Conservation (phyloP, 495 filamentous ascomycete species). For the Penicillium cataractarum region DNA sequence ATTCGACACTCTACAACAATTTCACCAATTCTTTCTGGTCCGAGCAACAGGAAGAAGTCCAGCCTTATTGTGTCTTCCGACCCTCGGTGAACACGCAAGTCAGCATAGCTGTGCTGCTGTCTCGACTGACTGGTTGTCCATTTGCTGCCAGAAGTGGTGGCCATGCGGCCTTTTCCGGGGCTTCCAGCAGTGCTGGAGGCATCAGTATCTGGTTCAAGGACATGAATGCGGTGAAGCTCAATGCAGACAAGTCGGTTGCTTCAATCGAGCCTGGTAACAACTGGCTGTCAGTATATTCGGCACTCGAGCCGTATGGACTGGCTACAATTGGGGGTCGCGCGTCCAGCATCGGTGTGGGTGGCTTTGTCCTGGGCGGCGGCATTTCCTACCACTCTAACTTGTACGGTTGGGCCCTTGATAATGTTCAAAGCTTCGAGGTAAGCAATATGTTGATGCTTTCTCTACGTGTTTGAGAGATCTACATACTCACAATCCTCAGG, state of each 20-base stretch:
- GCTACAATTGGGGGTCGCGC: conserved; percentile 60
- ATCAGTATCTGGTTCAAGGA: conserved; percentile 53
- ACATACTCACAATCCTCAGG: conserved; percentile 14
- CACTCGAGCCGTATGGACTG: conserved; percentile 51
- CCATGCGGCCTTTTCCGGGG: conserved; percentile 36
- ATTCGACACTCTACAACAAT: conserved; percentile 19
- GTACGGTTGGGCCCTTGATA: conserved; percentile 57
- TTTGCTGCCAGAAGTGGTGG: conserved; percentile 54
- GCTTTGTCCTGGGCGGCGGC: conserved; percentile 46
- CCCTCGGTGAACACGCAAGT: conserved; percentile 28
- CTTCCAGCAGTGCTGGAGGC: conserved; percentile 35
- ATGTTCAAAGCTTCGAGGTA: conserved; percentile 48
- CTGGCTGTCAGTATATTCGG: conserved; percentile 51
- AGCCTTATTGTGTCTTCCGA: conserved; percentile 32
- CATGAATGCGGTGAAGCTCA: conserved; percentile 44
- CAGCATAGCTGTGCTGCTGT: conserved; percentile 24
- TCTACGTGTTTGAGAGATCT: not conserved
- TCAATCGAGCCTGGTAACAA: conserved; percentile 33
- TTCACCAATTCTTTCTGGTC: conserved; percentile 51
- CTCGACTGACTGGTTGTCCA: conserved; percentile 23
- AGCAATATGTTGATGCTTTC: not conserved
- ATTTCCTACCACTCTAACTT: conserved; percentile 44
- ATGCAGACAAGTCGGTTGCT: conserved; percentile 37
- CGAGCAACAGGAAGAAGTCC: conserved; percentile 41
- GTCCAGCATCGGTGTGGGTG: conserved; percentile 59